Evolutionary conservation across 345 rosid species (phyloP).

Genomic region (Dipteronia sinensis): DNA sequence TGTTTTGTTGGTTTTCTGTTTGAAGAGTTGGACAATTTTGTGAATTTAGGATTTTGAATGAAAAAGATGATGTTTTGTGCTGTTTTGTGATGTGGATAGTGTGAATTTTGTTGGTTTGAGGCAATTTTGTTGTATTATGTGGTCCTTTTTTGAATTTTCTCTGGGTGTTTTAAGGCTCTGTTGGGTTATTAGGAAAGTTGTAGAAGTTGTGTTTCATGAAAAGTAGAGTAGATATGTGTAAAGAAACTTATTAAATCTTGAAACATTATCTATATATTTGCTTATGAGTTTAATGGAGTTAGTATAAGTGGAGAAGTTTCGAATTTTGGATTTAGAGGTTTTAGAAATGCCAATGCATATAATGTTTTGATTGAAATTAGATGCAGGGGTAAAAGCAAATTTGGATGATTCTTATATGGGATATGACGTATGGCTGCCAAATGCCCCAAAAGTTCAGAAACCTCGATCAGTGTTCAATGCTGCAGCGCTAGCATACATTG

Average conservation of each 20-base stretch:
- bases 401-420: conserved; percentile 53
- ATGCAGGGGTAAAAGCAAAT: conserved; percentile 26
- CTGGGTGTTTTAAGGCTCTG: not conserved
- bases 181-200: conserved; percentile 8
- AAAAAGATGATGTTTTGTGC: not conserved
- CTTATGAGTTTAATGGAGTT: not conserved
- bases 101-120: not conserved
- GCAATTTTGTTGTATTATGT: not conserved
- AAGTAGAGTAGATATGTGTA: too few species aligned
- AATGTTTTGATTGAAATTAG: conserved; percentile 9
- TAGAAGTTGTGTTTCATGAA: not conserved
- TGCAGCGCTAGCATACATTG: conserved; percentile 47
- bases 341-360: not conserved
- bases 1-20: not conserved
- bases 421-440: conserved; percentile 61
- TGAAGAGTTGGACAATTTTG: not conserved
- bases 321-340: not conserved
- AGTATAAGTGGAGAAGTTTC: not conserved
- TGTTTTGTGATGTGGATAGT: not conserved
- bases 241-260: too few species aligned
- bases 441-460: conserved; percentile 67
- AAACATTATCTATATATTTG: not conserved
- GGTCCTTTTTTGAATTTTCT: not conserved
- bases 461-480: conserved; percentile 60
- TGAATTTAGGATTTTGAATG: not conserved